phyloP scores from a whole-genome alignment of 495 filamentous ascomycete genomes.

The Trichoderma orchidacearum region DNA sequence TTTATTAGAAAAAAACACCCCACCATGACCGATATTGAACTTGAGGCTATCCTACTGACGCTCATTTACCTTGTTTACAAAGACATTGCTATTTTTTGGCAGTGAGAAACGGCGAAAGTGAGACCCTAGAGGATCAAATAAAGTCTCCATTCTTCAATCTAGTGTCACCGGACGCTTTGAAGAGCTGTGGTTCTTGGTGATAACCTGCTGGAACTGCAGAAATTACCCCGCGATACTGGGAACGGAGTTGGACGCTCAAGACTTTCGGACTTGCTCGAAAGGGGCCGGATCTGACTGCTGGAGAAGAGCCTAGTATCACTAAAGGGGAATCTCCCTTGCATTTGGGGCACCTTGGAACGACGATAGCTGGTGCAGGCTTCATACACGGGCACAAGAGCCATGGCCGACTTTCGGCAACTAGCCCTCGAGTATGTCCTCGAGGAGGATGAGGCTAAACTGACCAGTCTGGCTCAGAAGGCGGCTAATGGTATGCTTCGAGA shows the following conservation, averaged over 20 bases:
- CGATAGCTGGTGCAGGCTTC: no score
- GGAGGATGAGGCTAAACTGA: conserved; percentile 21
- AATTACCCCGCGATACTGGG: background rate
- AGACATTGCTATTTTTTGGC: background rate
- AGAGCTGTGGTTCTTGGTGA: no score
- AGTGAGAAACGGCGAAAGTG: no score
- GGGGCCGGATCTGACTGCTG: background rate
- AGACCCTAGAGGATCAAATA: no score
- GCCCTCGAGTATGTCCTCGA: conserved; percentile 34
- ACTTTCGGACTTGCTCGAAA: background rate
- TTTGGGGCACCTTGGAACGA: no score
- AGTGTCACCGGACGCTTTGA: no score
- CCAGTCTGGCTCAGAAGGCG: conserved; percentile 21
- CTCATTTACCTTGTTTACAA: background rate
- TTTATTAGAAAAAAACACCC: background rate
- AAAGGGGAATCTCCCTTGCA: background rate
- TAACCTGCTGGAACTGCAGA: background rate
- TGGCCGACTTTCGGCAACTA: conserved; percentile 26
- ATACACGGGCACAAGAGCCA: background rate
- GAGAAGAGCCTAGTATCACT: background rate
- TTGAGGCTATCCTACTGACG: background rate
- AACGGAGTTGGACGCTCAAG: background rate
- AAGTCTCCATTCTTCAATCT: no score
- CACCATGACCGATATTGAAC: background rate
- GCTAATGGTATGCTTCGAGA: conserved; percentile 17